Evolutionary conservation across 306 rosid genomes (phyloP), one percentile per base, ranked within the genome.

Genomic region (Begonia fuchsioides): DNA sequence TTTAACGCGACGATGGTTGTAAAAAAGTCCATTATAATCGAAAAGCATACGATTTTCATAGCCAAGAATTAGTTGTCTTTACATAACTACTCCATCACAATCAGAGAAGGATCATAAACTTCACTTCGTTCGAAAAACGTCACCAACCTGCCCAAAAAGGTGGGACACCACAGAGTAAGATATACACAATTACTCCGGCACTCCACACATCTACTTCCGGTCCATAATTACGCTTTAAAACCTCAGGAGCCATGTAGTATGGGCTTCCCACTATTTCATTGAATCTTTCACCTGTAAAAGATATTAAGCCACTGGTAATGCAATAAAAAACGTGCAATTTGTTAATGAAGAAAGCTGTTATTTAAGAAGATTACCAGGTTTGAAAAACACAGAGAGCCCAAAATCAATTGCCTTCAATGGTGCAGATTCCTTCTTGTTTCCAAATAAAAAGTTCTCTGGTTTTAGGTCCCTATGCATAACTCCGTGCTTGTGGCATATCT

Each of bases 211-310:
- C 98, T 16, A 85, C 69, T 73, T 90, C 98, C 5, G 81, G 94
- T 39, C 98, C 94, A 57, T 90, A 90, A 55, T 68, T 61, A 17
- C 98, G 72, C 61, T 69, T 85, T 51, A 90, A 77, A 16, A 90
- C 96, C 72, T 90, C 98, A 6, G 98, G 98, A 63, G 98, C 98
- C 98, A 90, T 85, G 77, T 90, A 90, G 55, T 90, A 90, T 12
- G 98, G 98, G 60, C 98, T 92, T 73, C 98, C 98, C 63, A 92
- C 98, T 40, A 92, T 92, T 67, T 92, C 98, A 50, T 39, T 69
- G 58, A 85, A 92, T 68, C 9, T 77, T 60, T 82, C 83, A 44
- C 93, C 98, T 92, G 75, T 61, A 47, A 13, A 40, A 64, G 63
- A 15, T n/a, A 51, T 49, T 15, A 26, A 26, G 7, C 35, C 35